Evolutionary conservation across 768 basidiomycete species (phyloP), one percentile per base, ranked within the genome.

Genomic region (Tylopilus felleus): DNA sequence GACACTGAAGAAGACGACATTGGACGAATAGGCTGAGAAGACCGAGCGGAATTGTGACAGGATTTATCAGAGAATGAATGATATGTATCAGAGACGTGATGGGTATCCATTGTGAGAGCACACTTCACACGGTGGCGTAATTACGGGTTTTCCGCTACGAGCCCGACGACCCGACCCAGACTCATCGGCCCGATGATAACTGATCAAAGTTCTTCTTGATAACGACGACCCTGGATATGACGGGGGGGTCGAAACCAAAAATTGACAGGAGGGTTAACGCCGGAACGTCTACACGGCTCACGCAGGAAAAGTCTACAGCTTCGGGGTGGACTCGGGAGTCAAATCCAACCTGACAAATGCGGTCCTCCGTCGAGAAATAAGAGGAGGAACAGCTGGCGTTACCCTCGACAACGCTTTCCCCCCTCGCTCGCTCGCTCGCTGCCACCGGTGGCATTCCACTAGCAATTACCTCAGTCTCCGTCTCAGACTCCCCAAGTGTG

Each of bases 321-420:
- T 43, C 47, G 51, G 62, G 53, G 48, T 45, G 38, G 28, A 52
- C 45, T 48, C 62, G 62, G 62, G 48, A 54, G 19, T 0, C 51
- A 49, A 51, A 52, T 47, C 51, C 55, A 51, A 48, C 45, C 35
- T 25, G 23, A 55, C n/a, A 44, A n/a, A 56, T 62, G 45, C 29
- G 45, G 51, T 53, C 16, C 12, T 40, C 57, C 52, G 58, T 44
- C 41, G 22, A 25, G 6, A 47, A 52, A 63, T 58, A 64, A 64
- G 46, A 57, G 33, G 28, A 14, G 7, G 19, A 19, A 6, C 28
- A 22, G 16, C 38, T 14, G 23, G n/a, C 29, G 35, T 17, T 35
- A 21, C 49, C 39, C 53, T 28, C 52, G 8, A 29, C 29, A 13
- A 28, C 56, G 5, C 28, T 19, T 40, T n/a, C n/a, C 36, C 47